Base-by-base conservation (phyloP, 2,329 filamentous ascomycete species). In the Penicillium italicum region DNA sequence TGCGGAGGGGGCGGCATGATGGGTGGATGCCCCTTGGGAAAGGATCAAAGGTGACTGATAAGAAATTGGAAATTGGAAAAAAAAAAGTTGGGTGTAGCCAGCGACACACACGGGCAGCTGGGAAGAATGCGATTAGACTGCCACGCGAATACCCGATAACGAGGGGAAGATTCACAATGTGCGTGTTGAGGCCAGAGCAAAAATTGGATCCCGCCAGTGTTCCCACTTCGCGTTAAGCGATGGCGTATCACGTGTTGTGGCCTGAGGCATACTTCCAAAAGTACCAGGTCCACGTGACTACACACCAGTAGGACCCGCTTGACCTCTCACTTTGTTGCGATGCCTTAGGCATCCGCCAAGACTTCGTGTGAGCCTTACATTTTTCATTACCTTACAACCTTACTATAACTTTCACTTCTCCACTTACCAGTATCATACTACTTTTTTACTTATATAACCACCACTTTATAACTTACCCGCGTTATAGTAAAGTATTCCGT, bases 1-100 rank as follows among this genome's bases (percentile, higher is more conserved):
- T 97, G 91, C 68, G 91, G 89, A 80, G 92, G 92, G 75, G 94
- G 94, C 82, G 94, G 91, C 94, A 93, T 88, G 73, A 70, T 85
- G 76, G 76, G 72, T 69, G 68, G 60, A 65, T 67, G 64, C 65
- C 66, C 68, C 64, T 66, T 65, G 60, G 61, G 54, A 60, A 57
- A 57, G 53, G 59, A 56, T 59, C 47, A 51, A 51, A 51, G 47
- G n/a, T 40, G 24, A 33, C 38, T 60, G 43, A 44, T 42, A 54
- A 38, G 45, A 53, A 51, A 42, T 42, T 46, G 38, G 53, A 51
- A 53, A 46, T 47, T 34, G 40, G 40, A 56, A 38, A 18, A 49
- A 34, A 50, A 45, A 22, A 53, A 41, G 36, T 49, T 54, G 37
- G 50, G 30, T 31, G 31, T 50, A 33, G 50, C 59, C 59, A 59